Percentiles rank a stretch among this genome's conserved stretches.
Conservation (phyloP, 176 grass and related monocot genomes). For the Carex myosuroides region DNA sequence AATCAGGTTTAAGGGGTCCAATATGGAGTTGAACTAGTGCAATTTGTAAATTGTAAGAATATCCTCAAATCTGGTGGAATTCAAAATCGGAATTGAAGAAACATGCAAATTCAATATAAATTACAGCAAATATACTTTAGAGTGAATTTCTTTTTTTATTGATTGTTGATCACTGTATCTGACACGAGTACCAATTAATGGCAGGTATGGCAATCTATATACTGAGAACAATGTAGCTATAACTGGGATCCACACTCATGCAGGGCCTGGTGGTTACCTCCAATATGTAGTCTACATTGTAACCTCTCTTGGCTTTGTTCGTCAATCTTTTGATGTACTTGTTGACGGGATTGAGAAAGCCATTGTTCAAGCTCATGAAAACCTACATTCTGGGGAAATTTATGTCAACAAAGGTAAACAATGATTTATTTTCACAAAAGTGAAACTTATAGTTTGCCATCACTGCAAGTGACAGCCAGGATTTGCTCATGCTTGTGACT, state of each 20-base stretch:
- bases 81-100: not conserved
- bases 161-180: not conserved
- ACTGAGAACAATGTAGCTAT: conserved; percentile 85
- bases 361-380: conserved; percentile 87
- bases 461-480: not conserved
- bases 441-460: not conserved
- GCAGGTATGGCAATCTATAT: conserved; percentile 85
- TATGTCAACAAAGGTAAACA: conserved; percentile 79
- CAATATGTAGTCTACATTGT: conserved; percentile 94
- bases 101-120: not conserved
- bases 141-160: not conserved
- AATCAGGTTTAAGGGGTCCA: not conserved
- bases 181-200: not conserved
- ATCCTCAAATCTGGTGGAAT: not conserved
- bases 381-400: conserved; percentile 63
- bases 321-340: conserved; percentile 90
- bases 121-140: not conserved
- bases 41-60: not conserved
- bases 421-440: not conserved
- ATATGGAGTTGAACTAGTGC: not conserved
- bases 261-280: conserved; percentile 91
- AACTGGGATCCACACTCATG: conserved; percentile 96
- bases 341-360: conserved; percentile 89
- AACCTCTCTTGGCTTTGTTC: conserved; percentile 94
- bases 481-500: not conserved